Evolutionary conservation across 768 basidiomycete genomes (phyloP), one percentile per base, ranked within the genome.

Genomic region (Leucocoprinus leucothites): DNA sequence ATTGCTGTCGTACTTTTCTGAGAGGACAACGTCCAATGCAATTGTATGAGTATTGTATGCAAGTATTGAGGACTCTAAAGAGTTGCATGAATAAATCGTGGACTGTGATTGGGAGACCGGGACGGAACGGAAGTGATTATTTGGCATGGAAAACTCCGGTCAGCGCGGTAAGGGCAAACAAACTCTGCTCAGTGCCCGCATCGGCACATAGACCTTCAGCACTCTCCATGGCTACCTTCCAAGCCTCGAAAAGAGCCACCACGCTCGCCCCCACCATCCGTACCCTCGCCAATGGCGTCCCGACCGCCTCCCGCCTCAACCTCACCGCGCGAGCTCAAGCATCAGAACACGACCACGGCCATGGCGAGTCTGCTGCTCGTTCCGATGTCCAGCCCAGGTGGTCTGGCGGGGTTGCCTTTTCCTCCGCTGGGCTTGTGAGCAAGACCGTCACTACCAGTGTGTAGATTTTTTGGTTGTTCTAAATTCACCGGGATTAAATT

Each of bases 231-330:
- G 83, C 86, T 68, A 74, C 85, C 63, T 75, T 87, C 69, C 80
- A 85, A 67, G 84, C 80, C 75, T 77, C 83, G 64, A 90, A 86
- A 86, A 92, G 86, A 74, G 87, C 88, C 60, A 75, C 92, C 64
- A 91, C 84, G 71, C 75, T 96, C 60, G 71, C 88, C 31, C 91
- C 94, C 56, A 91, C 92, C 31, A 84, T 91, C 60, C 83, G 89
- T 65, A 76, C 84, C 5, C 82, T 91, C 56, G 79, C 94, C 42
- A 85, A 81, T 31, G 95, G 95, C 57, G 79, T 94, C 13, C 95
- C 95, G 26, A 69, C 69, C 61, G 90, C 85, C 6, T 85, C 90
- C 31, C 77, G 82, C 48, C 74, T 98, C 67, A 90, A 89, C 73
- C 76, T 91, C 65, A 72, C 81, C 58, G 84, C 81, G 44, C 85